Conservation (phyloP, 176 grass and related monocot species). For the Paspalum vaginatum region DNA sequence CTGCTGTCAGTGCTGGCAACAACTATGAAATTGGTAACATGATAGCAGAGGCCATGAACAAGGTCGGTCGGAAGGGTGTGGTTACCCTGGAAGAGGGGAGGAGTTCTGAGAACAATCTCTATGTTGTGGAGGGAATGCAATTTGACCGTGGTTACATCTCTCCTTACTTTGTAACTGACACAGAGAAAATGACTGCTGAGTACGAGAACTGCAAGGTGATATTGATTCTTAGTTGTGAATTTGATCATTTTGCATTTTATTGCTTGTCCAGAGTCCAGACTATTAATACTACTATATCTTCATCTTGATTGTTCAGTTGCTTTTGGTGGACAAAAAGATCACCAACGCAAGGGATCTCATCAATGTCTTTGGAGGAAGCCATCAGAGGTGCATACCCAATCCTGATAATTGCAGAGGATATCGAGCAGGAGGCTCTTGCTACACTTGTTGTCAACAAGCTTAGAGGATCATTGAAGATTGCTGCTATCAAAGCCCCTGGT, state of each 20-base stretch:
- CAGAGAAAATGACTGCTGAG: constrained; percentile 90
- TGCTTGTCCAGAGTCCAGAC: constrained; percentile 15
- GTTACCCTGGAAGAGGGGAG: constrained; percentile 96
- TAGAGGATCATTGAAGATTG: constrained; percentile 90
- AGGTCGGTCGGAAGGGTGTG: constrained; percentile 93
- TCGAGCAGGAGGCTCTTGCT: constrained; percentile 96
- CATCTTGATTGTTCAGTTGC: constrained; percentile 54
- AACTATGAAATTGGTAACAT: constrained; percentile 94
- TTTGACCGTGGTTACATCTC: constrained; percentile 99
- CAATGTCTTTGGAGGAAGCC: constrained; percentile 91
- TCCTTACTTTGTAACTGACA: constrained; percentile 95
- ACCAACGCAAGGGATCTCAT: constrained; percentile 89
- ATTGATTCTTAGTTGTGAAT: not conserved
- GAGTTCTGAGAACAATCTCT: constrained; percentile 86
- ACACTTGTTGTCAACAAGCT: constrained; percentile 97
- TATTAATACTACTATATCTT: constrained; percentile 28
- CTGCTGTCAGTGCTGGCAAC: constrained; percentile 96
- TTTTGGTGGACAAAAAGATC: constrained; percentile 96
- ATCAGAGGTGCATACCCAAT: constrained; percentile 85
- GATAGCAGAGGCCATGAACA: constrained; percentile 98
- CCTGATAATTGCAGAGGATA: constrained; percentile 89
- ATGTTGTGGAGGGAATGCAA: constrained; percentile 98
- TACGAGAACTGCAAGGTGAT: constrained; percentile 98
- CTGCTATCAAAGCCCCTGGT: constrained; percentile 93
- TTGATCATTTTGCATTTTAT: not conserved